phyloP scores from a whole-genome alignment of 1,284 basidiomycete genomes.

The Leccinum huronense region DNA sequence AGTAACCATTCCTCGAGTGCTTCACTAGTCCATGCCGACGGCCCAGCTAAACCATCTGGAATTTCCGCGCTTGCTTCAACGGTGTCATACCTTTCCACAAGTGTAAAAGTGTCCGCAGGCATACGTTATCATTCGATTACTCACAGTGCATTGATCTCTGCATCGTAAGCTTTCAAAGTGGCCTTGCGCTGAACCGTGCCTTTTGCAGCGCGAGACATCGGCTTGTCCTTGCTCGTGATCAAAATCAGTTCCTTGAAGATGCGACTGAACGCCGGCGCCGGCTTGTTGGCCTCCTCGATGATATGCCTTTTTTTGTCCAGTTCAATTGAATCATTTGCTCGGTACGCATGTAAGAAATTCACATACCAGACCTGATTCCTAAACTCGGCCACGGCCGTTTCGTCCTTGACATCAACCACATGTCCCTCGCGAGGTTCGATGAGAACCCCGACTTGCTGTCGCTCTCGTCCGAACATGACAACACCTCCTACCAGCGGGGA shows the following conservation, averaged over 20 bases:
- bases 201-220: conserved; percentile 24
- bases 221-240: neutral
- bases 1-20: conserved; percentile 30
- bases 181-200: conserved; percentile 29
- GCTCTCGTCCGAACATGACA: conserved; percentile 43
- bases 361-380: conserved; percentile 39
- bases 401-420: conserved; percentile 32
- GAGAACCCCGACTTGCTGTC: conserved; percentile 41
- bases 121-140: conserved; percentile 11
- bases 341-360: conserved; percentile 1
- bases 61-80: conserved; percentile 26
- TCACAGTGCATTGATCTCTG: conserved; percentile 30
- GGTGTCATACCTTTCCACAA: conserved; percentile 26
- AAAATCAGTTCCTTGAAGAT: conserved; percentile 25
- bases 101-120: neutral
- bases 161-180: conserved; percentile 24
- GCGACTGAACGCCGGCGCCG: conserved; percentile 28
- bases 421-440: conserved; percentile 35
- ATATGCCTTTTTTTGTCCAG: conserved; percentile 18
- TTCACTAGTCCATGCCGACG: conserved; percentile 23
- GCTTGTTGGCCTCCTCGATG: conserved; percentile 32
- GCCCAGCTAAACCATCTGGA: conserved; percentile 8
- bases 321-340: neutral
- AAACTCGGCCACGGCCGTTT: conserved; percentile 28
- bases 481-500: conserved; percentile 29